These are phyloP conservation scores for Calonectria fujianensis DNA, from an alignment of 2,329 filamentous ascomycete species.

Conservation along the genomic window DNA sequence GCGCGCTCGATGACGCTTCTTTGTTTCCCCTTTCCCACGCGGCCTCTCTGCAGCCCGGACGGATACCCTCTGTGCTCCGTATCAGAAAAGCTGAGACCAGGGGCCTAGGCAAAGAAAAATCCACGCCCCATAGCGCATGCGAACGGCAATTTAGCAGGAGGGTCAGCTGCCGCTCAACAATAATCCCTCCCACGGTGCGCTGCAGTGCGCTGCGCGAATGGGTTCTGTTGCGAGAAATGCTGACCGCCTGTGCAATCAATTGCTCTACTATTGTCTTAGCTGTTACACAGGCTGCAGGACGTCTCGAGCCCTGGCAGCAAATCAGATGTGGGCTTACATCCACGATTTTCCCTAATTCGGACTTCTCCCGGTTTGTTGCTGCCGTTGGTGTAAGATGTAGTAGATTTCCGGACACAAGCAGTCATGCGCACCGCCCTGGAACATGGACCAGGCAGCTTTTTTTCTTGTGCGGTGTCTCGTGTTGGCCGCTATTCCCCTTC, in stretches of 20 bases:
- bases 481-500: conserved; percentile 26
- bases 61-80: conserved; percentile 20
- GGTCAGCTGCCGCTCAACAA: conserved; percentile 50
- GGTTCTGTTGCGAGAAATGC: conserved; percentile 39
- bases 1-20: not conserved
- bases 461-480: conserved; percentile 26
- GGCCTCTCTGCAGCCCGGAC: conserved; percentile 19
- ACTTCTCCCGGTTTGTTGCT: not conserved
- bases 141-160: conserved; percentile 47
- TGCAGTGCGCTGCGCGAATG: conserved; percentile 34
- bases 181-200: conserved; percentile 27
- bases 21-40: conserved; percentile 23
- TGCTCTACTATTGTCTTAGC: conserved; percentile 34
- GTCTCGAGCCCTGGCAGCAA: conserved; percentile 35
- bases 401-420: conserved; percentile 10
- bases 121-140: conserved; percentile 41
- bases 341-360: conserved; percentile 27
- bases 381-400: conserved; percentile 21
- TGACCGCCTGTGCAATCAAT: conserved; percentile 52
- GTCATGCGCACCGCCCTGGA: conserved; percentile 19
- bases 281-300: conserved; percentile 11
- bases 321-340: conserved; percentile 25
- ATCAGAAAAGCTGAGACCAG: conserved; percentile 47
- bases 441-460: conserved; percentile 20
- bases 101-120: conserved; percentile 43